Percentiles rank a stretch among this genome's conserved stretches.
Conservation (phyloP, 176 grass and related monocot genomes). For the Ensete glaucum region DNA sequence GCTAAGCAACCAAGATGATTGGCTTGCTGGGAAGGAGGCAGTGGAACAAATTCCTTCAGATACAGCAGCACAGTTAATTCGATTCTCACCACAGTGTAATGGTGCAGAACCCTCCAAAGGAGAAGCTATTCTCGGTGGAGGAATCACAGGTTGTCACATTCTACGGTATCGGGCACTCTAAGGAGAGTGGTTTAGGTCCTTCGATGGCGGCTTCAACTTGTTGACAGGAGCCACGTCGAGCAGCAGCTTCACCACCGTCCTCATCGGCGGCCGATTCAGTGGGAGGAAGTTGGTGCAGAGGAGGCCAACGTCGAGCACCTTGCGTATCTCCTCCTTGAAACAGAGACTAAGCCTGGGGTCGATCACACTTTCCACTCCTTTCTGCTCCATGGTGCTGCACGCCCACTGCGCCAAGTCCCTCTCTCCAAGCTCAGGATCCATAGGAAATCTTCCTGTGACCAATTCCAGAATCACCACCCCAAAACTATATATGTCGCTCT, state of each 20-base stretch:
- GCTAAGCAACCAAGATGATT: too few species aligned
- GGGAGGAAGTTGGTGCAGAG: conserved; percentile 50
- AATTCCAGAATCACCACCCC: conserved; percentile 79
- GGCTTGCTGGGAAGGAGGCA: too few species aligned
- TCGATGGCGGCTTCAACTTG: conserved; percentile 23
- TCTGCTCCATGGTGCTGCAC: conserved; percentile 24
- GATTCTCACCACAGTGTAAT: too few species aligned
- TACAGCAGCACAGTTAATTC: not conserved
- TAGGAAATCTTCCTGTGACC: conserved; percentile 50
- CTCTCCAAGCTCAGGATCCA: conserved; percentile 39
- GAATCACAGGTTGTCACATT: too few species aligned
- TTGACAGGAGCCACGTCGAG: conserved; percentile 31
- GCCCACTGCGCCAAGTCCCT: conserved; percentile 66
- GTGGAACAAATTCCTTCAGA: not conserved
- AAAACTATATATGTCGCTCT: conserved; percentile 82
- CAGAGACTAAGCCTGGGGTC: conserved; percentile 35
- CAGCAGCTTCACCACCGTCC: conserved; percentile 63
- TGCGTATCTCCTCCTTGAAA: conserved; percentile 54
- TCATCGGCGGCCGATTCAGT: conserved; percentile 60
- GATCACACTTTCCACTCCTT: conserved; percentile 36
- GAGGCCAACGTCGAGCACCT: conserved; percentile 54
- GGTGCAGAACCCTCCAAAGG: too few species aligned
- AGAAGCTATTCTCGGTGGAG: too few species aligned
- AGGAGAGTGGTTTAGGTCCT: not conserved
- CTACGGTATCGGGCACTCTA: too few species aligned